Evolutionary conservation across 805 yeast genomes (phyloP).

Genomic region (Suhomyces kilbournensis): DNA sequence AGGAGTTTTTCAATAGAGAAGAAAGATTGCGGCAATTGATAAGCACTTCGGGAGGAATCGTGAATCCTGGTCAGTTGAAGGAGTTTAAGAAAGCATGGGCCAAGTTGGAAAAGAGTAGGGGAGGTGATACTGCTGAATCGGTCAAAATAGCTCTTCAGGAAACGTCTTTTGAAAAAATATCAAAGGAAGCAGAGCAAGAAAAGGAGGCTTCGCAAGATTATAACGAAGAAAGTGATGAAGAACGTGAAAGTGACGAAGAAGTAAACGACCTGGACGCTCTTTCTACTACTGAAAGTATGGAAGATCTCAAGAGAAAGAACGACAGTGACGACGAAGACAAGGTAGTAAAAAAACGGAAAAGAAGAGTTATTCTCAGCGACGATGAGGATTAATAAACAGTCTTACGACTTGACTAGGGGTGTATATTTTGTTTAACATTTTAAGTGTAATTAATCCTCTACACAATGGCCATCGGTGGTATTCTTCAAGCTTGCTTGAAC

Average conservation of each 20-base stretch:
- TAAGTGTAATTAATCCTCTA: constrained; percentile 21
- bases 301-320: not conserved
- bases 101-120: constrained; percentile 13
- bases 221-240: not conserved
- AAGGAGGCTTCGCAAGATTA: constrained; percentile 7
- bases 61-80: constrained; percentile 28
- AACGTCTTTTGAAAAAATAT: constrained; percentile 5
- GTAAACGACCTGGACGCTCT: not conserved
- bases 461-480: constrained; percentile 51
- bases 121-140: constrained; percentile 6
- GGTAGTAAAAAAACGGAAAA: constrained; percentile 12
- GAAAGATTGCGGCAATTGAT: constrained; percentile 42
- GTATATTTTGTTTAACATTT: not conserved
- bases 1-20: constrained; percentile 56
- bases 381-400: constrained; percentile 17
- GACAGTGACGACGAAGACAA: constrained; percentile 6
- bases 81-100: constrained; percentile 34
- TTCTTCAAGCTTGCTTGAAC: constrained; percentile 42
- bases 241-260: not conserved
- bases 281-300: not conserved
- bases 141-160: constrained; percentile 16
- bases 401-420: too few species aligned
- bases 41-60: constrained; percentile 36
- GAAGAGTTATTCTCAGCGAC: constrained; percentile 21
- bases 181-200: not conserved